phyloP scores from a whole-genome alignment of 768 basidiomycete species.

The Gelatoporia subvermispora region DNA sequence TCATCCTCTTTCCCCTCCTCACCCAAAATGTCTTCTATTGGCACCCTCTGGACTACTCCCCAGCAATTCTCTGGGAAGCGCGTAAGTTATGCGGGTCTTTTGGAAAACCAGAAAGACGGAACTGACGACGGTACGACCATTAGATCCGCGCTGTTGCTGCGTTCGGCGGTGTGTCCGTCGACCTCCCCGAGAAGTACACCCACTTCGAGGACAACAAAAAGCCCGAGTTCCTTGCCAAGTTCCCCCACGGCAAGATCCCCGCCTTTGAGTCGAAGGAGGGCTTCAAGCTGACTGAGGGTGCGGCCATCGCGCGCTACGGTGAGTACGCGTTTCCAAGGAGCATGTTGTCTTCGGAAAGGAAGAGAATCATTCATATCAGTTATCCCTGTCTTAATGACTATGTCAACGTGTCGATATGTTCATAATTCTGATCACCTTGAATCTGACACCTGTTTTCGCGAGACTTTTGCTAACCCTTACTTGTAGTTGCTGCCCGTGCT shows the following conservation, averaged over 20 bases:
- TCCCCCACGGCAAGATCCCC: conserved; percentile 81
- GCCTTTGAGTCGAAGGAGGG: conserved; percentile 74
- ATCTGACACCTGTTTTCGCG: conserved; percentile 2
- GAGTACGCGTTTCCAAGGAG: conserved; percentile 35
- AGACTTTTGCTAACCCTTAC: conserved; percentile 14
- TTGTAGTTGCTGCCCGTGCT: conserved; percentile 66
- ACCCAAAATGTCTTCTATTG: conserved; percentile 49
- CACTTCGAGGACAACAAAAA: conserved; percentile 66
- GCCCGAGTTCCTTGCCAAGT: conserved; percentile 68
- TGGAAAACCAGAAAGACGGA: background rate
- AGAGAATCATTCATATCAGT: conserved; percentile 47
- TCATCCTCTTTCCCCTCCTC: conserved; percentile 23
- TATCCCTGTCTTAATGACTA: conserved; percentile 66
- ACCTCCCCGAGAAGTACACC: conserved; percentile 47
- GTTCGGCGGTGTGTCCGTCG: conserved; percentile 51
- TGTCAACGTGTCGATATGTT: conserved; percentile 45
- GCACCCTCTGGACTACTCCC: conserved; percentile 57
- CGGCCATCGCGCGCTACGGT: conserved; percentile 86
- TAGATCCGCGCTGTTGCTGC: conserved; percentile 57
- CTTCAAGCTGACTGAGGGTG: conserved; percentile 71
- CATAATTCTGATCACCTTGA: conserved; percentile 30
- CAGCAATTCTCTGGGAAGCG: conserved; percentile 38
- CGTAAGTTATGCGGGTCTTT: conserved; percentile 32
- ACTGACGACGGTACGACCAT: background rate
- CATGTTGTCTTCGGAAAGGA: conserved; percentile 22